Percentiles rank a stretch among this genome's conserved stretches.
Conservation (phyloP, 352 stramenopile genomes). For the Achlya hypogyna region DNA sequence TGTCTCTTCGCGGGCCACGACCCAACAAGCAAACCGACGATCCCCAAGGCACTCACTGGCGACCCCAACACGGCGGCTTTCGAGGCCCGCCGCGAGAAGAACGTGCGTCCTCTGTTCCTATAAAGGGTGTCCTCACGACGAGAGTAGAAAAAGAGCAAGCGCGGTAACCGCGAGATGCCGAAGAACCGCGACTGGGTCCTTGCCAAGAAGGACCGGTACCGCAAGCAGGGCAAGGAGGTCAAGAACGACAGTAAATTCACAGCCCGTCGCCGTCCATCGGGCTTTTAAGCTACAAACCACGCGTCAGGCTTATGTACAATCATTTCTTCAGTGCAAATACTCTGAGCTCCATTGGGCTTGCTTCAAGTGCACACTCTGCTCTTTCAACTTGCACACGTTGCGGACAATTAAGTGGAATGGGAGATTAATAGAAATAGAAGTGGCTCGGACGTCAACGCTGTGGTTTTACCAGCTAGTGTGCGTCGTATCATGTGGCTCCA, state of each 20-base stretch:
- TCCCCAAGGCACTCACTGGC: conserved; percentile 76
- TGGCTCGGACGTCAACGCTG: no score
- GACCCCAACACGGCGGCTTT: conserved; percentile 47
- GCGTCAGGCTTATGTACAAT: no score
- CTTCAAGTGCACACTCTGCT: no score
- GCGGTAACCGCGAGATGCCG: conserved; percentile 35
- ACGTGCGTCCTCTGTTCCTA: conserved; percentile 28
- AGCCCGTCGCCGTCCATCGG: conserved; percentile 88
- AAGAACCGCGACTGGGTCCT: conserved; percentile 94
- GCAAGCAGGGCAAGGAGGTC: conserved; percentile 96
- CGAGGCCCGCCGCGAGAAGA: conserved; percentile 41
- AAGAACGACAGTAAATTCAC: conserved; percentile 98
- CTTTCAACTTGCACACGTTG: no score
- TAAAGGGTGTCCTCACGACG: background rate
- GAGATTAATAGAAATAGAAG: no score
- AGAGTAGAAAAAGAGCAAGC: conserved; percentile 16
- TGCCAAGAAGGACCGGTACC: conserved; percentile 96
- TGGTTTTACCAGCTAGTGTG: no score
- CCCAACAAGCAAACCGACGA: conserved; percentile 30
- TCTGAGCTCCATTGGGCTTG: no score
- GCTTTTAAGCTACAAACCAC: conserved; percentile 82
- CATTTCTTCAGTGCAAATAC: no score
- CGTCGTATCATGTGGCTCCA: no score
- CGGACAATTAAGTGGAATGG: no score
- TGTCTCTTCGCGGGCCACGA: conserved; percentile 94